Base-by-base conservation (phyloP, 2,329 filamentous ascomycete species). In the Colletotrichum brevisporum region DNA sequence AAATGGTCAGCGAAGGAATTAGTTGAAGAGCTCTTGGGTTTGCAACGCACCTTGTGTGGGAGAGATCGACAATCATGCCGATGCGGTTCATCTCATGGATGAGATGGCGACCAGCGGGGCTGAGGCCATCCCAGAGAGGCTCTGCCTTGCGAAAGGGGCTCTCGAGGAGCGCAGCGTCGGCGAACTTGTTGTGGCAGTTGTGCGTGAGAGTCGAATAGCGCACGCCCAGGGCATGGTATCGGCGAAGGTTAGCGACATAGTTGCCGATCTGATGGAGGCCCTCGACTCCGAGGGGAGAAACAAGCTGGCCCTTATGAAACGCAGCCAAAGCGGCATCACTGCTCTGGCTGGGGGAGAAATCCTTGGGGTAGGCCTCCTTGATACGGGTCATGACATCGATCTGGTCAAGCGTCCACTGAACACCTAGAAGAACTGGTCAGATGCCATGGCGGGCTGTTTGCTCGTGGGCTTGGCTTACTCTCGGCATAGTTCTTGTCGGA, bases 231-330 rank as follows among this genome's bases (percentile, higher is more conserved):
- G 87, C 83, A 78, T 96, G 85, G 79, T 91, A 97, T 26, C 89
- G 85, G 6, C 95, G 90, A 10, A 98, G 84, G 63, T 90, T 94
- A 48, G 92, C 86, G 26, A 91, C 84, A 1, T 90, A 93, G 81
- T 98, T 97, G 67, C 94, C 95, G 74, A 98, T 97, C 75, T 97
- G 95, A 77, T 98, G 95, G 8, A 98, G 87, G 4, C 95, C 95
- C 81, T 97, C 94, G 60, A 97, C 89, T 3, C 91, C 93, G 4
- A 95, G 82, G 0, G 93, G 92, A 1, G 92, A 95, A 75, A 96
- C 92, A 57, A 97, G 84, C 74, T 88, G 88, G 72, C 87, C 86
- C 27, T 84, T 73, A 58, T 82, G 82, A 78, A 93, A 93, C 27
- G 89, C 89, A 2, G 84, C 77, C 45, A 90, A 76, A 4, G 92